These are phyloP conservation scores for Aspergillus mulundensis DNA, from an alignment of 495 filamentous ascomycete species.

Conservation along the genomic window DNA sequence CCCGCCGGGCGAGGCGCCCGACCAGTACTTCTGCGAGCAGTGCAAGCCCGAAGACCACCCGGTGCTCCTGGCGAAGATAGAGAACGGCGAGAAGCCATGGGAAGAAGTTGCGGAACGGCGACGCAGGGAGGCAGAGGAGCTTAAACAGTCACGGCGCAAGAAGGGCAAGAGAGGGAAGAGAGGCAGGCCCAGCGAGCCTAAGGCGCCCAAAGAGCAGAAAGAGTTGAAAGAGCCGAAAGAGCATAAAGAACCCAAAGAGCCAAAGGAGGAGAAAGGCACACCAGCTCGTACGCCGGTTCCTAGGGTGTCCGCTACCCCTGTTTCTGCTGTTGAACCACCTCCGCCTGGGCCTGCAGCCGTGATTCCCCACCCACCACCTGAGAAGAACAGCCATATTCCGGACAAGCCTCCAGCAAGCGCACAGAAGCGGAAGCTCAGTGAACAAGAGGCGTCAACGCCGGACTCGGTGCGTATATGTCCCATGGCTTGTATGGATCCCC, in stretches of 20 bases:
- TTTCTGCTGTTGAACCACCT: background rate
- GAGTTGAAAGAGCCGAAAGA: background rate
- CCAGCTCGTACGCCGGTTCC: slow-evolving; percentile 30
- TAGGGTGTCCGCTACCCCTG: slow-evolving; percentile 23
- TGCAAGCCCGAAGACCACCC: slow-evolving; percentile 82
- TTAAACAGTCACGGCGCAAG: slow-evolving; percentile 41
- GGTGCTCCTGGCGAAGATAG: slow-evolving; percentile 66
- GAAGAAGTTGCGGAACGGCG: slow-evolving; percentile 58
- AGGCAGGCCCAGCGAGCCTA: background rate
- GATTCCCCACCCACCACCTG: slow-evolving; percentile 27
- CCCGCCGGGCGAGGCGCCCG: slow-evolving; percentile 67
- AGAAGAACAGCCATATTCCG: slow-evolving; percentile 27
- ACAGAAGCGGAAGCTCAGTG: slow-evolving; percentile 45
- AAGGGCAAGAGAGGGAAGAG: slow-evolving; percentile 20
- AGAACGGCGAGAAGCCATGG: slow-evolving; percentile 80
- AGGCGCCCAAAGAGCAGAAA: background rate
- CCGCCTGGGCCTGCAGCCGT: background rate
- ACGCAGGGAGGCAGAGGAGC: slow-evolving; percentile 48
- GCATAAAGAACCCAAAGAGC: slow-evolving; percentile 1
- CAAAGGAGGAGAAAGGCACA: slow-evolving; percentile 32
- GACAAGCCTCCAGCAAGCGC: slow-evolving; percentile 32
- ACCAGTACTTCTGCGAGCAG: slow-evolving; percentile 84
- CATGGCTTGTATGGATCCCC: background rate
- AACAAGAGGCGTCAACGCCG: slow-evolving; percentile 25
- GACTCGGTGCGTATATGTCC: slow-evolving; percentile 30